Conservation (phyloP, 2,329 filamentous ascomycete genomes). For the Aspergillus arachidicola region DNA sequence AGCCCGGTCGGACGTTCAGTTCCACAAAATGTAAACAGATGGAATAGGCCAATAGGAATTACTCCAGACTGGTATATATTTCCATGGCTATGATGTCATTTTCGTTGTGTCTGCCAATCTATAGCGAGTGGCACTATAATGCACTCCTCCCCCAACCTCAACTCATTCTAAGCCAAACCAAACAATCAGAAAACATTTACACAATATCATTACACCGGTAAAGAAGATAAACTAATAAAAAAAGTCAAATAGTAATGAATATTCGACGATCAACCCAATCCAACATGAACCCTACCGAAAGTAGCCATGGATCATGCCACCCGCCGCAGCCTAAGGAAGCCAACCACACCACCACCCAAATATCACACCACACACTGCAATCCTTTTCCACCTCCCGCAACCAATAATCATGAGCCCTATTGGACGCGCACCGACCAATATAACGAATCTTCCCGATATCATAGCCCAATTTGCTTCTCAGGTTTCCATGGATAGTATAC, state of each 20-base stretch:
- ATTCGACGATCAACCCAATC: not conserved
- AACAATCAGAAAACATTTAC: not conserved
- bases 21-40: too few relatives aligned
- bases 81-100: not conserved
- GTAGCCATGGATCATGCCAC: not conserved
- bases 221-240: not conserved
- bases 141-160: not conserved
- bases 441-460: not conserved
- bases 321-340: not conserved
- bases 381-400: not conserved
- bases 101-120: not conserved
- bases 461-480: not conserved
- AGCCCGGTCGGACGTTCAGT: too few relatives aligned
- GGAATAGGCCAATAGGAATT: not conserved
- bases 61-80: not conserved
- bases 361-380: not conserved
- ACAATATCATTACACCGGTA: not conserved
- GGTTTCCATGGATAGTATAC: not conserved
- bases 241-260: not conserved
- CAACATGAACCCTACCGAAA: not conserved
- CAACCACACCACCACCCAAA: not conserved
- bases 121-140: not conserved
- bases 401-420: not conserved
- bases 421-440: not conserved
- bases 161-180: not conserved